Evolutionary conservation across 2,329 filamentous ascomycete genomes (phyloP), one percentile per base, ranked within the genome.

Genomic region (Teratosphaeria epicoccoides): DNA sequence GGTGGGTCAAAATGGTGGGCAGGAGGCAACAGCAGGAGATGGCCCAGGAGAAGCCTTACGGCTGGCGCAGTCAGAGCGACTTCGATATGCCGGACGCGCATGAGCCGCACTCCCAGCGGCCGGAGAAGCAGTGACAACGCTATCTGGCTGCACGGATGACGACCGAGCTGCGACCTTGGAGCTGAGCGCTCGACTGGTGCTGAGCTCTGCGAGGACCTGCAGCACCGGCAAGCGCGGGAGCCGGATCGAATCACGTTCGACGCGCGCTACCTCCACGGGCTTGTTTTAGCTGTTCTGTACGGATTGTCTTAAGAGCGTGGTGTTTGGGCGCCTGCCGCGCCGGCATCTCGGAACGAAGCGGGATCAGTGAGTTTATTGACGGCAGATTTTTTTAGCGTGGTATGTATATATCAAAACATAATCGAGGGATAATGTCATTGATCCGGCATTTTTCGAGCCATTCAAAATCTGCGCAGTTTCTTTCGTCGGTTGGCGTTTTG

Each of bases 1-100:
- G 84, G 60, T 97, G 93, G 93, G 87, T 91, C 58, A 85, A 90
- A 23, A 53, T 57, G 25, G 63, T 60, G 9, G 64, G 64, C n/a
- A 49, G 58, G 52, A 17, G 46, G 46, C 46, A 51, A 76, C 14
- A 17, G 33, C 14, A 40, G 14, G 14, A 40, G n/a, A 6, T 17
- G 14, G 14, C 14, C n/a, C n/a, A 17, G n/a, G 33, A 40, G 33
- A 40, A 40, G 33, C n/a, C 33, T 22, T 20, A 9, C 9, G 33
- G 33, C 14, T 40, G 33, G 33, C 33, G 33, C 10, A n/a, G 28
- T 29, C 28, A 29, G 28, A 29, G 28, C 28, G 28, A 29, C 14
- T 6, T 4, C 28, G 28, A 29, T 29, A 29, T 29, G 28, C 28
- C 28, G 28, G 28, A 29, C 14, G 28, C 2, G 28, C n/a, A n/a